A percentile compares a stretch with the other conserved stretches of the same genome.
Conservation (phyloP, 306 rosid species). For the Rubus parviflorus region DNA sequence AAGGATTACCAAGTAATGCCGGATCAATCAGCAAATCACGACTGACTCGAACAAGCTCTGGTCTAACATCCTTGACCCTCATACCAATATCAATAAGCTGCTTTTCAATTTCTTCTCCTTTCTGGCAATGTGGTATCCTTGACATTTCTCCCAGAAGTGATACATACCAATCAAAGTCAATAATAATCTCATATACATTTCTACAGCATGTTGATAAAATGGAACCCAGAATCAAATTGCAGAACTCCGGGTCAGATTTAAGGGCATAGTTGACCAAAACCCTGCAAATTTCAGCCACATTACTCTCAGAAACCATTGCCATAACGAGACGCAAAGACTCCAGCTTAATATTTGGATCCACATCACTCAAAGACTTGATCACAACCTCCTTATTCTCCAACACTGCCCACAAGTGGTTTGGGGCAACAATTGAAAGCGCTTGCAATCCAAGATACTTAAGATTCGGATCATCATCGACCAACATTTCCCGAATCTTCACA, state of each 20-base stretch:
- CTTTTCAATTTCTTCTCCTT: conserved; percentile 82
- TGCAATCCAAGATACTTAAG: conserved; percentile 85
- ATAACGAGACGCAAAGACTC: conserved; percentile 79
- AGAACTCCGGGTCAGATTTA: conserved; percentile 77
- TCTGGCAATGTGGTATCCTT: conserved; percentile 73
- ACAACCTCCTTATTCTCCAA: conserved; percentile 84
- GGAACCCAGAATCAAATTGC: conserved; percentile 78
- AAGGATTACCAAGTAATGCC: conserved; percentile 80
- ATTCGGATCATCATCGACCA: conserved; percentile 83
- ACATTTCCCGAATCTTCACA: conserved; percentile 57
- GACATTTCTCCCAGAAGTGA: conserved; percentile 84
- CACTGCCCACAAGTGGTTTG: conserved; percentile 72
- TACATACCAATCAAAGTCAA: conserved; percentile 93
- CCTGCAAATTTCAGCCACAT: conserved; percentile 68
- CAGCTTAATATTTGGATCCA: conserved; percentile 71
- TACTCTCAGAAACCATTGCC: conserved; percentile 78
- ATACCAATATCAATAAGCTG: conserved; percentile 84
- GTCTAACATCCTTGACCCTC: conserved; percentile 89
- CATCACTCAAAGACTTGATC: conserved; percentile 76
- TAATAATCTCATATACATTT: conserved; percentile 69
- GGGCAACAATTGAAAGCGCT: conserved; percentile 56
- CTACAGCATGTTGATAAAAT: conserved; percentile 59
- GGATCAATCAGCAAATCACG: conserved; percentile 92
- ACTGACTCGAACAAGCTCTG: conserved; percentile 69
- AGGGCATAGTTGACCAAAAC: conserved; percentile 73